Percentiles rank a stretch among this genome's conserved stretches.
Evolutionary conservation across 2,329 filamentous ascomycete genomes (phyloP).

Genomic region (Ambrosiella cleistominuta): DNA sequence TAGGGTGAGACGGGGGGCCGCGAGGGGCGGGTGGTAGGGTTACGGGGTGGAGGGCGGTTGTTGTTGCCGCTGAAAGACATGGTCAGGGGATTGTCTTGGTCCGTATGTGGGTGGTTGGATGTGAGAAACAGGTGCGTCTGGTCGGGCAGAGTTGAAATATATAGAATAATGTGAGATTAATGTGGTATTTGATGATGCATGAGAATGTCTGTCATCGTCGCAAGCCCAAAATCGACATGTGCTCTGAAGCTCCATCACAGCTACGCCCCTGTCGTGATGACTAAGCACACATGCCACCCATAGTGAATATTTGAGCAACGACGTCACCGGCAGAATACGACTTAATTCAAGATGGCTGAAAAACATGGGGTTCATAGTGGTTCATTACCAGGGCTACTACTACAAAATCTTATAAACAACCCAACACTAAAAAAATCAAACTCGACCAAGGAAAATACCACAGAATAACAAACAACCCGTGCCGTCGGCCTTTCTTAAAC

Average conservation of each 20-base stretch:
- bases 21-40: not conserved
- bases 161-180: not conserved
- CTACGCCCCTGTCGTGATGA: not conserved
- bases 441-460: not conserved
- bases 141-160: not conserved
- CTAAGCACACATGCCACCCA: not conserved
- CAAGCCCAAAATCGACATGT: not conserved
- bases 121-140: not conserved
- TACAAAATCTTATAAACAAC: not conserved
- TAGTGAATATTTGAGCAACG: not conserved
- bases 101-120: not conserved
- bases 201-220: too few relatives aligned
- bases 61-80: not conserved
- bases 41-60: not conserved
- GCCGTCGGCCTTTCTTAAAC: conserved; percentile 29
- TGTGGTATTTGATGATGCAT: not conserved
- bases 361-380: not conserved
- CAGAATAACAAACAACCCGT: not conserved
- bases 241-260: not conserved
- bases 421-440: not conserved
- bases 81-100: not conserved
- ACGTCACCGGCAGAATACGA: not conserved
- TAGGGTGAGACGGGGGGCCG: not conserved
- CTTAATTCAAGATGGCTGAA: not conserved
- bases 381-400: not conserved